Base-by-base conservation (phyloP, 352 stramenopile genomes). In the Phytopythium ostracodes region DNA sequence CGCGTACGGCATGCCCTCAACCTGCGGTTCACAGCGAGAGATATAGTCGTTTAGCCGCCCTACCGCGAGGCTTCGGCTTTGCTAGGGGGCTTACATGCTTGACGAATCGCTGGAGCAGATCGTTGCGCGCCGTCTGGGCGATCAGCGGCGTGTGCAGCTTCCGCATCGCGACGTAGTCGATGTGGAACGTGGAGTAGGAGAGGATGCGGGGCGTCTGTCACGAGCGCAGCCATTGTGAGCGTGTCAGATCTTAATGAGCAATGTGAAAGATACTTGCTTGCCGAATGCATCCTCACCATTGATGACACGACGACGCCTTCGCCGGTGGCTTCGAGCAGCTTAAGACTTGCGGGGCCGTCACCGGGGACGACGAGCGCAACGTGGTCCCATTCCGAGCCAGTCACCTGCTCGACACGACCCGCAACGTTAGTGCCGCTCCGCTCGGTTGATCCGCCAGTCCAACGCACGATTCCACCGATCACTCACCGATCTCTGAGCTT, bases 351-450 rank as follows among this genome's bases (percentile, higher is more conserved):
- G 1, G 57, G 59, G 20, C 61, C 63, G 25, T 60, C 22, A 12
- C 66, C 58, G 29, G 66, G 71, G 22, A 88, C 73, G 35, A 90
- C 73, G 6, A 90, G 50, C 0, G 66, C 81, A 11, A 88, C 72
- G 51, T 90, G 81, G 38, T 90, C 81, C 81, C 81, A 90, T 67
- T 90, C 75, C 0, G 81, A 78, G 18, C 76, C 68, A 9, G 81
- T 89, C 56, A 84, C 61, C 76, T 84, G 49, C 10, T 43, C 8
- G 11, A 43, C 17, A 8, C 42, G 43, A 49, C 1, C 15, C 60
- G 29, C 35, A 43, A 1, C 31, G 2, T n/a, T 56, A 46, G 40
- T 46, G 17, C 6, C 40, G n/a, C n/a, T n/a, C n/a, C n/a, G n/a
- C n/a, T n/a, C n/a, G n/a, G n/a, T n/a, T n/a, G n/a, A n/a, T n/a